Conservation (phyloP, 495 filamentous ascomycete species). For the Penicillium cosmopolitanum region DNA sequence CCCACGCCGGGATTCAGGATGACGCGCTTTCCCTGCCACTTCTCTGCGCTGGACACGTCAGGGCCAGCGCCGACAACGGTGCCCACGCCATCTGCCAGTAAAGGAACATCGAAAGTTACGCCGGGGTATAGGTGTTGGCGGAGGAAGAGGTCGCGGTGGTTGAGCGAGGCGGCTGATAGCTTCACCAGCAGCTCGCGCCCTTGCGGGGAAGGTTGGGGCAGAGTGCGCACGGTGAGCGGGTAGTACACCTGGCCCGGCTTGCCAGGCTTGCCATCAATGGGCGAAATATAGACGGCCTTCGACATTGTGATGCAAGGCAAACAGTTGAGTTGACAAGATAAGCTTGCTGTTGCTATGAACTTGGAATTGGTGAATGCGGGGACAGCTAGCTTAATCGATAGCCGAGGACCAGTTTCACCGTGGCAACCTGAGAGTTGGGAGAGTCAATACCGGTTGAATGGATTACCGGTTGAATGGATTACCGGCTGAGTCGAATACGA, state of each 20-base stretch:
- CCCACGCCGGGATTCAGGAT: constrained; percentile 74
- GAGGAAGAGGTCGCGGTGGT: constrained; percentile 92
- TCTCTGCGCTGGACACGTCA: constrained; percentile 41
- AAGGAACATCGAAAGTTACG: constrained; percentile 71
- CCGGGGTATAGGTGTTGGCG: constrained; percentile 89
- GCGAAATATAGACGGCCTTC: constrained; percentile 51
- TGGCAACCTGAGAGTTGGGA: too few species aligned
- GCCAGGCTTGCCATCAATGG: constrained; percentile 63
- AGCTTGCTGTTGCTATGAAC: not conserved
- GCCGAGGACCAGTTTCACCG: constrained; percentile 19
- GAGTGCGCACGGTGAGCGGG: constrained; percentile 63
- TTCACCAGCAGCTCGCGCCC: constrained; percentile 68
- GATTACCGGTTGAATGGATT: not conserved
- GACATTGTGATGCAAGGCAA: constrained; percentile 47
- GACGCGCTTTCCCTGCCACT: constrained; percentile 69
- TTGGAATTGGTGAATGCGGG: constrained; percentile 19
- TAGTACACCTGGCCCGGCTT: constrained; percentile 85
- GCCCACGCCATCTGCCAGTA: constrained; percentile 81
- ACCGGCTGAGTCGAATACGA: not conserved
- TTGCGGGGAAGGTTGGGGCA: constrained; percentile 63
- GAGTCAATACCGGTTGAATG: not conserved
- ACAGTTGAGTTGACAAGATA: not conserved
- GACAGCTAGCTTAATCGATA: constrained; percentile 29
- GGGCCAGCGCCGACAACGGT: constrained; percentile 66
- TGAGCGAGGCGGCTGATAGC: constrained; percentile 76